phyloP scores from a whole-genome alignment of 331 rosid species.

The Quercus phellos region DNA sequence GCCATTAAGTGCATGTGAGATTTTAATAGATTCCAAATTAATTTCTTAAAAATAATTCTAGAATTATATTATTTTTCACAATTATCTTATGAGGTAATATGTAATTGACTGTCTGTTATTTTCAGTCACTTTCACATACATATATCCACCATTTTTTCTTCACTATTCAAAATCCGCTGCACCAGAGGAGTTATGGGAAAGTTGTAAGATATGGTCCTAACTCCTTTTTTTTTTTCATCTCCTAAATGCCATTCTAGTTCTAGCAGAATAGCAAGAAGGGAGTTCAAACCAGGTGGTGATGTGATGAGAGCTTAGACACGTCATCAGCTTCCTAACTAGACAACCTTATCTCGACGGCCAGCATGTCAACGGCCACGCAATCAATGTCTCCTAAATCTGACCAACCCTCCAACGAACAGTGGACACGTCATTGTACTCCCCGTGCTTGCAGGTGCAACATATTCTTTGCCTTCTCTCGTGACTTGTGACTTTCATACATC shows the following conservation, averaged over 20 bases:
- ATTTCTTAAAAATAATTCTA: too few species aligned
- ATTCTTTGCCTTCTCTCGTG: background rate
- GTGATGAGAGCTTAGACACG: background rate
- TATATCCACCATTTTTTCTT: too few species aligned
- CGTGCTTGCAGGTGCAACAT: background rate
- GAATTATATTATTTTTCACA: too few species aligned
- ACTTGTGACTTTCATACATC: background rate
- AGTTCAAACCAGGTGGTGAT: background rate
- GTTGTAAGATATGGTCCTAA: too few species aligned
- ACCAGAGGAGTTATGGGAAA: too few species aligned
- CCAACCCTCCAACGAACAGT: background rate
- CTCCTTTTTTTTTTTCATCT: too few species aligned
- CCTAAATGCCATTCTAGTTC: too few species aligned
- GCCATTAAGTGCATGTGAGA: too few species aligned
- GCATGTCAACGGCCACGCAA: constrained; percentile 13
- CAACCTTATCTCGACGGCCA: background rate
- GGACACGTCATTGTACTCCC: background rate
- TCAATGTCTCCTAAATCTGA: background rate
- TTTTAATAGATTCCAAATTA: too few species aligned
- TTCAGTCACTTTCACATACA: too few species aligned
- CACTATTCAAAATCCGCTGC: too few species aligned
- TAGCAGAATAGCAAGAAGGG: background rate
- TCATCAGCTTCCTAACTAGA: background rate
- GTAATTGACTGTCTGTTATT: rapidly evolving
- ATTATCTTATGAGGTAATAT: rapidly evolving